Base-by-base conservation (phyloP, 2,329 filamentous ascomycete genomes). In the Bipolaris cookei region DNA sequence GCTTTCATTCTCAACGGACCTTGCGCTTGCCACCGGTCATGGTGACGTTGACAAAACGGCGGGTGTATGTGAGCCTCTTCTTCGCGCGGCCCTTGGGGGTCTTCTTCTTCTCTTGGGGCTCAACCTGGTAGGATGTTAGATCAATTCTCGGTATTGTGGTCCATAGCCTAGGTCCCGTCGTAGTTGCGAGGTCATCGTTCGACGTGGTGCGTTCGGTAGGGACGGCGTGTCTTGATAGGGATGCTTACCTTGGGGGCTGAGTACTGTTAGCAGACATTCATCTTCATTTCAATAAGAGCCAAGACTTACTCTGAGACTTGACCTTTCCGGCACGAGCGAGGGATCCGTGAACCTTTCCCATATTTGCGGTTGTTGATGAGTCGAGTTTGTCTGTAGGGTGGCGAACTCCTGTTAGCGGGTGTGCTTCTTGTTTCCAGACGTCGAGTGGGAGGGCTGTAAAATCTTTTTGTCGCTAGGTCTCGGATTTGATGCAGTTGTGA, bases 1-100 rank as follows among this genome's bases (percentile, higher is more conserved):
- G 6, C n/a, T 13, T 13, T 18, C 7, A 21, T 5, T 23, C 14
- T 73, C 69, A 47, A 68, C 83, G 78, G 81, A 95, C 92, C 92
- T 97, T 97, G 83, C 94, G 87, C 93, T 98, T 98, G 84, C 94
- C 94, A 82, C 92, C 93, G 70, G 93, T 96, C 83, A 97, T 87
- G 77, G 91, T 95, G 79, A 98, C 92, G 84, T 98, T 97, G 74
- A 98, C 93, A 86, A 98, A 98, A 77, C 94, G 92, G 81, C 94
- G 90, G 75, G 92, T 97, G 88, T 97, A 97, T 81, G 87, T 88
- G 80, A 96, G 88, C 78, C 94, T 88, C 92, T 98, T 98, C 85
- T 95, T 92, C 74, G 94, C 94, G 79, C 94, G 92, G 79, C 94
- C 94, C 89, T 97, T 97, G 79, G 94, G 92, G 74, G 84, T 86